These are phyloP conservation scores for Ophiostoma novo-ulmi DNA, from an alignment of 2,329 filamentous ascomycete genomes.

Conservation along the genomic window DNA sequence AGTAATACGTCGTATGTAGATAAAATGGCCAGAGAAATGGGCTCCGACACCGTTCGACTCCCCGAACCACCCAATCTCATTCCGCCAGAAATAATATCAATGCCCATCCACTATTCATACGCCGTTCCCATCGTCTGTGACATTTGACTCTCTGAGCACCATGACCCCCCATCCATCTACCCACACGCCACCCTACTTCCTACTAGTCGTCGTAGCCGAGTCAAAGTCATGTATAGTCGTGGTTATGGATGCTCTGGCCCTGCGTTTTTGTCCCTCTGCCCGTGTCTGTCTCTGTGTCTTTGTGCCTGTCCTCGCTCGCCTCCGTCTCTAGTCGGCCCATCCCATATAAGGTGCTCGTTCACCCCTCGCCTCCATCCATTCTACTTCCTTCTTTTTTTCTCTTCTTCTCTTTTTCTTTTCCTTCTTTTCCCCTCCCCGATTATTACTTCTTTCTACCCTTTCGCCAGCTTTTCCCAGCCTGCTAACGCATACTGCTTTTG, in stretches of 20 bases:
- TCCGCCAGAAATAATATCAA: constrained; percentile 17
- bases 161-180: constrained; percentile 18
- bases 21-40: constrained; percentile 18
- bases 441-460: constrained; percentile 23
- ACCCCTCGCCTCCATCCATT: constrained; percentile 14
- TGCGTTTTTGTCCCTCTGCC: neutral
- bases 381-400: constrained; percentile 22
- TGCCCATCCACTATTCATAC: constrained; percentile 8
- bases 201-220: constrained; percentile 13
- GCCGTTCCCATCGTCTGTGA: constrained; percentile 1
- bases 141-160: neutral
- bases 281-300: neutral
- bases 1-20: constrained; percentile 11
- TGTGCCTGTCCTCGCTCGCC: neutral
- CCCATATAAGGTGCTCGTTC: constrained; percentile 25
- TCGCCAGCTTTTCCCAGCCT: constrained; percentile 27
- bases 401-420: constrained; percentile 28
- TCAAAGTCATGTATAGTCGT: neutral
- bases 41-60: constrained; percentile 28
- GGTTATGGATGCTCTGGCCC: neutral
- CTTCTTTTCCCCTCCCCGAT: constrained; percentile 16
- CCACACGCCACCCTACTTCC: constrained; percentile 7
- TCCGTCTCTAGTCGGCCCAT: neutral
- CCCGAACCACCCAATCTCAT: constrained; percentile 23
- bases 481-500: constrained; percentile 28